Percentiles rank a stretch among this genome's conserved stretches.
Conservation (phyloP, 805 yeast genomes). For the Tetrapisispora pingtungensis region DNA sequence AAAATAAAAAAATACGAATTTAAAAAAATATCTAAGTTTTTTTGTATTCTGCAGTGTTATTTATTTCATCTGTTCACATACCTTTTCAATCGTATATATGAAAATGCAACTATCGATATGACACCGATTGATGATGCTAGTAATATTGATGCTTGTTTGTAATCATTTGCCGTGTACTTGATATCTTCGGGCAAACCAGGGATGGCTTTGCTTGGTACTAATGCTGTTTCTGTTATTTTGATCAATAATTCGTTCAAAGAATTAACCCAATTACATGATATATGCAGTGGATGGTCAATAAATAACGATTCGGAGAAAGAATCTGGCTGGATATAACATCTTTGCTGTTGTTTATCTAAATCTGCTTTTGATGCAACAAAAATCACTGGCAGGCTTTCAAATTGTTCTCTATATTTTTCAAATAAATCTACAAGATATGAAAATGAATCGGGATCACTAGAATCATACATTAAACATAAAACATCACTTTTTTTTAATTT, state of each 20-base stretch:
- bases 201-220: slow-evolving; percentile 65
- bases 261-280: slow-evolving; percentile 82
- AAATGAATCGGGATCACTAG: slow-evolving; percentile 93
- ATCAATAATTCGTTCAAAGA: slow-evolving; percentile 77
- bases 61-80: not conserved
- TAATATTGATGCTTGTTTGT: slow-evolving; percentile 43
- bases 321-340: slow-evolving; percentile 81
- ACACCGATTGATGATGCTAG: slow-evolving; percentile 65
- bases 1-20: no score
- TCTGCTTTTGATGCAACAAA: slow-evolving; percentile 94
- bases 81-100: slow-evolving; percentile 41
- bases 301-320: slow-evolving; percentile 57
- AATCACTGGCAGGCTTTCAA: slow-evolving; percentile 66
- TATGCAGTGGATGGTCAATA: slow-evolving; percentile 78
- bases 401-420: slow-evolving; percentile 39
- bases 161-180: slow-evolving; percentile 36
- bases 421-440: slow-evolving; percentile 69
- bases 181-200: slow-evolving; percentile 66
- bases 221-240: slow-evolving; percentile 82
- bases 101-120: slow-evolving; percentile 50
- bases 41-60: no score
- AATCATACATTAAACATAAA: slow-evolving; percentile 80
- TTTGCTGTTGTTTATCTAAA: slow-evolving; percentile 87
- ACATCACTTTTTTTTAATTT: slow-evolving; percentile 84
- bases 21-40: no score